A percentile compares a stretch with the other conserved stretches of the same genome.
phyloP scores from a whole-genome alignment of 192 early-diverging fungal genomes.

The Diversispora eburnea region DNA sequence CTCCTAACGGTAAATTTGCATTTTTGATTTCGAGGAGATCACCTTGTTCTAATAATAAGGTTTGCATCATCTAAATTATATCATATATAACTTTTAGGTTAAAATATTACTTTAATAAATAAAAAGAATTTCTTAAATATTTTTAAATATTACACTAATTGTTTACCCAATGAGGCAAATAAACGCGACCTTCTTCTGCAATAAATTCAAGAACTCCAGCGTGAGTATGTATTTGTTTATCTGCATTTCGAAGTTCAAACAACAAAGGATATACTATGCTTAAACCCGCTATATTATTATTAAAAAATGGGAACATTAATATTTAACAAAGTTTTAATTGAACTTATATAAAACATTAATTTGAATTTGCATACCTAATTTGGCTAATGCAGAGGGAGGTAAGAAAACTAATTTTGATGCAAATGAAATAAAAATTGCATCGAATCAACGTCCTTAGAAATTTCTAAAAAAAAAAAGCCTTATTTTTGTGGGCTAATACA shows the following conservation, averaged over 20 bases:
- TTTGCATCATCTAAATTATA: slow-evolving; percentile 85
- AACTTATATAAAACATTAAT: background rate
- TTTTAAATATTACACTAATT: no score
- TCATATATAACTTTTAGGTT: background rate
- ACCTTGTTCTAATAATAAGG: slow-evolving; percentile 72
- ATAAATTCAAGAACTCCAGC: slow-evolving; percentile 98
- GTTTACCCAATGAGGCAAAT: slow-evolving; percentile 90
- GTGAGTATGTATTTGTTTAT: slow-evolving; percentile 63
- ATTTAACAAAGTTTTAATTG: background rate
- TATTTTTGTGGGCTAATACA: no score
- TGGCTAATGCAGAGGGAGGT: slow-evolving; percentile 70
- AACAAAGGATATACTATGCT: slow-evolving; percentile 92
- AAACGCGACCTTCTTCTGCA: slow-evolving; percentile 93
- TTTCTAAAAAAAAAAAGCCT: background rate
- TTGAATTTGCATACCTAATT: slow-evolving; percentile 48
- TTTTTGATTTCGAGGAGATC: slow-evolving; percentile 77
- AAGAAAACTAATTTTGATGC: slow-evolving; percentile 76
- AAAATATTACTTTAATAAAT: background rate
- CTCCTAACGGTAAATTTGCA: slow-evolving; percentile 72
- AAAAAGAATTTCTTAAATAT: no score
- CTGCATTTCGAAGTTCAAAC: slow-evolving; percentile 74
- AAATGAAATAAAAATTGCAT: background rate
- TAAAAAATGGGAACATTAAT: background rate
- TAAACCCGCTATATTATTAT: slow-evolving; percentile 54
- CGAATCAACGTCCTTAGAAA: background rate